Evolutionary conservation across 768 basidiomycete species (phyloP), one percentile per base, ranked within the genome.

Genomic region (Harrya chromipes): DNA sequence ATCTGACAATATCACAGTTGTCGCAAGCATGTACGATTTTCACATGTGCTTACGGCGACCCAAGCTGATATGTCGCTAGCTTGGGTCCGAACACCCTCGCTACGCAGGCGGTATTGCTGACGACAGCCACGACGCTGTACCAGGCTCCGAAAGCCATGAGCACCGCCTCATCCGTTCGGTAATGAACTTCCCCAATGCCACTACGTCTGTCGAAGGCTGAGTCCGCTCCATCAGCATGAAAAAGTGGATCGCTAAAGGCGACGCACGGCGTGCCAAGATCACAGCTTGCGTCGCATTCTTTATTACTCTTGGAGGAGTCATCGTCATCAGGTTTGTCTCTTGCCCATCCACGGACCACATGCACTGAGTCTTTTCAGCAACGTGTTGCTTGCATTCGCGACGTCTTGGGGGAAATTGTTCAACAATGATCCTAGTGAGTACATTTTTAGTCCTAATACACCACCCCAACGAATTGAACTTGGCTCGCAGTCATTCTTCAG

Each of bases 331-430:
- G 54, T 57, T 21, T 8, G 34, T 50, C 31, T 35, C 33, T 9
- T 29, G 4, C 9, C 20, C 4, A 2, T 38, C 41, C 11, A 14
- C 10, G 19, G 31, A 36, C 12, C 10, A 5, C 37, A 43, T 11
- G 13, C 11, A 27, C 45, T 50, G 34, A 49, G 34, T 4, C 17
- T 16, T 12, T 37, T 16, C 52, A 79, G 79, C 44, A 55, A 64
- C 1, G 56, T 75, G 49, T 74, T 79, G 49, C 54, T 78, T 46
- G 61, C 70, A 23, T 80, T 73, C 62, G 64, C 77, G 11, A 55
- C 72, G 34, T 66, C 70, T 6, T 84, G 80, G 80, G 84, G 74
- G 10, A 67, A 72, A 46, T 55, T 87, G 16, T 86, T 86, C 72
- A 84, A 83, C 56, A 71, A 73, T 39, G 83, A 85, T 59, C 68